Conservation (phyloP, 169 alveolate species). For the Plasmodium coatneyi region DNA sequence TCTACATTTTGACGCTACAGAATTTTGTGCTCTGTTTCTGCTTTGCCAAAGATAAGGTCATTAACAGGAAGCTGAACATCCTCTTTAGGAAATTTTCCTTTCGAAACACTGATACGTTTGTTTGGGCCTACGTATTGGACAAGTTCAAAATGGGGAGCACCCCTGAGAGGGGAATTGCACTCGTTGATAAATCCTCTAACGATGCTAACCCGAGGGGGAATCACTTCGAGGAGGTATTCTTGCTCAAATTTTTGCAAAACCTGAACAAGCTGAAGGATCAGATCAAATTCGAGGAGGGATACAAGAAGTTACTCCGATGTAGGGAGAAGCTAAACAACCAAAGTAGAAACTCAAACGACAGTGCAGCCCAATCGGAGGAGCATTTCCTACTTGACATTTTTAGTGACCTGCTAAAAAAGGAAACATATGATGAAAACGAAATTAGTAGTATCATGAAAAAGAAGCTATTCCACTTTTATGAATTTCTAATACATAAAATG, state of each 20-base stretch:
- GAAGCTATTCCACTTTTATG: slow-evolving; percentile 10
- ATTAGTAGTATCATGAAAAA: neutral
- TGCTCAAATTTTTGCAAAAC: slow-evolving; percentile 19
- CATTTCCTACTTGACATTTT: slow-evolving; percentile 21
- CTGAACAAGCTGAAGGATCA: slow-evolving; percentile 24
- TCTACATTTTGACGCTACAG: slow-evolving; percentile 37
- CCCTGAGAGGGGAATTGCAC: neutral
- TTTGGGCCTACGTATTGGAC: slow-evolving; percentile 8
- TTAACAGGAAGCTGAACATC: slow-evolving; percentile 28
- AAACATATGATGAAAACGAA: neutral
- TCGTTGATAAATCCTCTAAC: neutral
- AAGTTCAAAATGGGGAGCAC: slow-evolving; percentile 15
- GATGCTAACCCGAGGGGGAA: no score
- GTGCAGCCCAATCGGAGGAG: neutral
- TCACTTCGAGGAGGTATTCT: slow-evolving; percentile 29
- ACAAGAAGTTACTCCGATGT: slow-evolving; percentile 4
- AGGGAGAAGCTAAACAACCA: slow-evolving; percentile 11
- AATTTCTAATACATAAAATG: slow-evolving; percentile 12
- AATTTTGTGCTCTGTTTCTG: slow-evolving; percentile 44
- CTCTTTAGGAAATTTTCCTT: slow-evolving; percentile 44
- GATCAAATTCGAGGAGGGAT: slow-evolving; percentile 49
- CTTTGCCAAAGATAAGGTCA: slow-evolving; percentile 23
- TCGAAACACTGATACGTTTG: slow-evolving; percentile 45
- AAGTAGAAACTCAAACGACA: neutral
- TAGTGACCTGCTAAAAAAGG: neutral